Evolutionary conservation across 805 yeast genomes (phyloP), one percentile per base, ranked within the genome.

Genomic region (Nakazawaea siamensis): DNA sequence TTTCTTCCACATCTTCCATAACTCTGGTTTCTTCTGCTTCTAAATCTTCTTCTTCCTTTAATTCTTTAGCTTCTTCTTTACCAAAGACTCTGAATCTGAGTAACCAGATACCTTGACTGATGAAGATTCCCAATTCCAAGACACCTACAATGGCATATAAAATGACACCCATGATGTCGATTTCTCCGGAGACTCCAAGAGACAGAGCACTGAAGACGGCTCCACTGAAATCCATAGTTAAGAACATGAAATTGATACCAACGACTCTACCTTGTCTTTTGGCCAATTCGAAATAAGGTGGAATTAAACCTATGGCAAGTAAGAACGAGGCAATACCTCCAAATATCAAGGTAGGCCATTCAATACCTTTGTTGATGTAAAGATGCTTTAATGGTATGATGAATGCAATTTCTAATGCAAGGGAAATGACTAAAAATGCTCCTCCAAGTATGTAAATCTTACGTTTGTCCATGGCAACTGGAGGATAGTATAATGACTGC

Each of bases 211-310:
- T 10, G 94, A 82, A 44, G 85, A 75, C 58, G 0, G 97, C 96
- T 7, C 97, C 97, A 18, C 72, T 43, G 4, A 83, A 72, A 53
- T 90, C 97, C 59, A 88, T 58, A 4, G 66, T 48, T 39, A 90
- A 62, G 43, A 90, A 90, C 3, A 81, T 45, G 49, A 90, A 87
- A 52, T 87, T 87, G 49, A 90, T 80, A 0, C 97, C 97, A 3
- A 87, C 76, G 3, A 90, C 97, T 24, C 81, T 60, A 2, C 97
- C 97, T 34, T 73, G 55, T 43, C 95, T 66, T 49, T 85, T 83
- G 21, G 76, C 70, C 18, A 90, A 59, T 53, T 90, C 97, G 46
- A 75, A 76, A 52, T 88, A 90, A 4, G 97, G 96, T 0, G 97
- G 97, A 0, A 90, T 43, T 24, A 90, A 64, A 0, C 97, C 97